Percentiles rank a stretch among this genome's conserved stretches.
These are phyloP conservation scores for Taphrina wiesneri DNA, from an alignment of 1,139 yeast species.

Conservation along the genomic window DNA sequence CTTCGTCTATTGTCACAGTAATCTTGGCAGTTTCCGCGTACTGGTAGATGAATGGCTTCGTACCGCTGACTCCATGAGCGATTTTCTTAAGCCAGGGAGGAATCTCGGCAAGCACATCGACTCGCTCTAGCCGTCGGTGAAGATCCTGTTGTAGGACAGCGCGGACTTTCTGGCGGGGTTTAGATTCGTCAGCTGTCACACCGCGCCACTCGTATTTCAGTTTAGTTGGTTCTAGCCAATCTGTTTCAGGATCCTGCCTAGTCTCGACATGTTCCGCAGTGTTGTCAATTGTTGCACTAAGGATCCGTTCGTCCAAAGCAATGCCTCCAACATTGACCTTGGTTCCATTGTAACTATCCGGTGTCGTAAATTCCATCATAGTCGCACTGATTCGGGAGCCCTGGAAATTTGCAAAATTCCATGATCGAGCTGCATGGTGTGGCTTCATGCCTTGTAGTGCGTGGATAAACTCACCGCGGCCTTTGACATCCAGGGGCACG, in stretches of 20 bases:
- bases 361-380: constrained; percentile 95
- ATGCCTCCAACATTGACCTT: constrained; percentile 78
- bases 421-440: constrained; percentile 94
- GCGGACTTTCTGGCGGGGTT: constrained; percentile 40
- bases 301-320: constrained; percentile 61
- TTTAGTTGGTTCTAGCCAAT: constrained; percentile 84
- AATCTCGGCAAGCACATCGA: constrained; percentile 96
- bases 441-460: constrained; percentile 99
- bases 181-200: constrained; percentile 45
- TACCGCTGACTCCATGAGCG: constrained; percentile 91
- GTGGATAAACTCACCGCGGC: constrained; percentile 84
- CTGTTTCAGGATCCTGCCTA: constrained; percentile 67
- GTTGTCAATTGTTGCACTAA: constrained; percentile 68
- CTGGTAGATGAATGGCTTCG: constrained; percentile 93
- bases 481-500: constrained; percentile 47
- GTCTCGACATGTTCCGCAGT: constrained; percentile 63
- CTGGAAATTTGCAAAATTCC: constrained; percentile 94
- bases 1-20: constrained; percentile 42
- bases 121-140: constrained; percentile 64
- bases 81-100: constrained; percentile 91
- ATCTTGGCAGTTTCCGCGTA: constrained; percentile 61
- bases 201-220: constrained; percentile 64
- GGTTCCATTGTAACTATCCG: constrained; percentile 80
- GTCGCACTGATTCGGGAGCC: constrained; percentile 72
- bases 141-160: constrained; percentile 54